A percentile compares a stretch with the other conserved stretches of the same genome.
Conservation (phyloP, 345 rosid species). For the Kandelia obovata region DNA sequence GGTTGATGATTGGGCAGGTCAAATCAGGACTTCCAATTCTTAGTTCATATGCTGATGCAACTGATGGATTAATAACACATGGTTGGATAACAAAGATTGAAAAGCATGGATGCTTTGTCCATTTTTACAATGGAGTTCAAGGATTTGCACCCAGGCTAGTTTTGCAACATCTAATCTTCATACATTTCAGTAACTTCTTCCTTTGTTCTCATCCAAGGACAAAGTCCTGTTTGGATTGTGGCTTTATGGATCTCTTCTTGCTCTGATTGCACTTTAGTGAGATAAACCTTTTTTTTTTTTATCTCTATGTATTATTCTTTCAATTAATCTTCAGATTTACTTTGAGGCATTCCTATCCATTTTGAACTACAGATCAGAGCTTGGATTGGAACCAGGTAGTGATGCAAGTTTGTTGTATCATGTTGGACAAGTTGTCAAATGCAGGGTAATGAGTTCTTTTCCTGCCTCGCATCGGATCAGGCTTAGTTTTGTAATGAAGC, state of each 20-base stretch:
- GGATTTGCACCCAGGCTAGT: slow-evolving; percentile 86
- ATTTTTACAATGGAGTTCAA: slow-evolving; percentile 95
- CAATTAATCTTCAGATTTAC: too few relatives aligned
- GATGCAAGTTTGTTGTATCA: slow-evolving; percentile 68
- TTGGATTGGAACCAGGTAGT: slow-evolving; percentile 73
- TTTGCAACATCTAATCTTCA: slow-evolving; percentile 11
- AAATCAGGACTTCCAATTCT: slow-evolving; percentile 82
- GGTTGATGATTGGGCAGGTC: slow-evolving; percentile 51
- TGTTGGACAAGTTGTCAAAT: slow-evolving; percentile 94
- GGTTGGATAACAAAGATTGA: slow-evolving; percentile 98
- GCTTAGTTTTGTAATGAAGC: slow-evolving; percentile 80
- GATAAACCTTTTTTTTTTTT: too few relatives aligned
- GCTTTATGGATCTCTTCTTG: too few relatives aligned
- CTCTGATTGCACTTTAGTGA: too few relatives aligned
- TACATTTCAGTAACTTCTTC: not conserved
- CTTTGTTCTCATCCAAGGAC: not conserved
- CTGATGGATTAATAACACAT: slow-evolving; percentile 72
- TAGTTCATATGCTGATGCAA: slow-evolving; percentile 82
- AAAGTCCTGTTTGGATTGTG: too few relatives aligned
- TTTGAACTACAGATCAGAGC: slow-evolving; percentile 59
- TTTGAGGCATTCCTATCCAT: not conserved
- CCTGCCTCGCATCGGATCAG: slow-evolving; percentile 67
- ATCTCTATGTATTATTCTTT: too few relatives aligned
- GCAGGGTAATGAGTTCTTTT: slow-evolving; percentile 67
- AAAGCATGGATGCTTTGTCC: slow-evolving; percentile 90